phyloP scores from a whole-genome alignment of 331 rosid genomes.

The Dryas integrifolia region DNA sequence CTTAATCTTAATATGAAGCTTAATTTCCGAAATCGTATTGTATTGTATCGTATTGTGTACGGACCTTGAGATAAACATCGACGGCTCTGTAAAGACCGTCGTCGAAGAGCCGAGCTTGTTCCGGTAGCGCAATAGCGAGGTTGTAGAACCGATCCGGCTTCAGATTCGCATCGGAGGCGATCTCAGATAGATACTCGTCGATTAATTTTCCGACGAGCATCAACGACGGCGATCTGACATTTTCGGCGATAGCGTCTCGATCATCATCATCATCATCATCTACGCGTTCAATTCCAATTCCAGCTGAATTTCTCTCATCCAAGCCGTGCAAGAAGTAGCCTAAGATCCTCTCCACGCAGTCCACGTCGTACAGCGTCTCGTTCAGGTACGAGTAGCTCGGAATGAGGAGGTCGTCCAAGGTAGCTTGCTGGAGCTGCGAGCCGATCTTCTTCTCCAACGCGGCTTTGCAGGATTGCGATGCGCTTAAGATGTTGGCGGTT shows the following conservation, averaged over 20 bases:
- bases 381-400: constrained; percentile 89
- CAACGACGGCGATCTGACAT: constrained; percentile 50
- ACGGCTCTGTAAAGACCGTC: constrained; percentile 94
- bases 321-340: constrained; percentile 44
- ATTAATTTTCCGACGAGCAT: constrained; percentile 75
- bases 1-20: neutral
- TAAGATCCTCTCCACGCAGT: constrained; percentile 74
- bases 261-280: constrained; percentile 15
- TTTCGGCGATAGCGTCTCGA: constrained; percentile 3
- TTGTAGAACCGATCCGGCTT: constrained; percentile 66
- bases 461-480: constrained; percentile 60
- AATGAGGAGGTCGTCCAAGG: constrained; percentile 80
- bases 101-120: constrained; percentile 80
- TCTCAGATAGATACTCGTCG: constrained; percentile 84
- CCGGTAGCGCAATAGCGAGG: constrained; percentile 72
- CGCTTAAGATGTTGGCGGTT: constrained; percentile 69
- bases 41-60: neutral
- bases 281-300: constrained; percentile 6
- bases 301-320: constrained; percentile 36
- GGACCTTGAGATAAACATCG: constrained; percentile 85
- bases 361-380: constrained; percentile 86
- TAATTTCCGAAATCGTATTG: neutral
- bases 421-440: constrained; percentile 75
- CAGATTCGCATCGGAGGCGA: constrained; percentile 88
- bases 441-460: constrained; percentile 87